Evolutionary conservation across 2,329 filamentous ascomycete genomes (phyloP).

Genomic region (Penicillium sp.): DNA sequence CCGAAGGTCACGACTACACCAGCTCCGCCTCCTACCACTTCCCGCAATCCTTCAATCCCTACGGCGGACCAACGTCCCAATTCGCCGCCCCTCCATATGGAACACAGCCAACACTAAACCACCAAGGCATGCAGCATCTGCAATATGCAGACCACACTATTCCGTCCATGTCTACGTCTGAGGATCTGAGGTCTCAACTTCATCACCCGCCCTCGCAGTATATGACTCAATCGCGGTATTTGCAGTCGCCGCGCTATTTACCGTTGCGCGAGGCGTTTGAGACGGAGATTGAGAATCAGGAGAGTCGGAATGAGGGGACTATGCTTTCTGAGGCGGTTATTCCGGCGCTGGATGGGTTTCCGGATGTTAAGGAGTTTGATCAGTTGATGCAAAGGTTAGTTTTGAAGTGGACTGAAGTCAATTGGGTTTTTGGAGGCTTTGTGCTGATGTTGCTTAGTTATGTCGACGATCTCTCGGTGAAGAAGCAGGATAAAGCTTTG

Average conservation of each 20-base stretch:
- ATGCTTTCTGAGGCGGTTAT: conserved; percentile 51
- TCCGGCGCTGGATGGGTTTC: conserved; percentile 50
- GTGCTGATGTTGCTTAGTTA: conserved; percentile 40
- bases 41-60: conserved; percentile 41
- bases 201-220: conserved; percentile 40
- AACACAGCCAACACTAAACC: conserved; percentile 34
- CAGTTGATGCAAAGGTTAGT: conserved; percentile 51
- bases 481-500: conserved; percentile 57
- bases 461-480: conserved; percentile 53
- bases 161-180: conserved; percentile 37
- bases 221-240: conserved; percentile 36
- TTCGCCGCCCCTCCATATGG: conserved; percentile 39
- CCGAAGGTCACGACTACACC: conserved; percentile 37
- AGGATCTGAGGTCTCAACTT: conserved; percentile 30
- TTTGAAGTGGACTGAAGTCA: background rate
- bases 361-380: conserved; percentile 52
- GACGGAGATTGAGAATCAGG: conserved; percentile 49
- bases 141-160: conserved; percentile 39
- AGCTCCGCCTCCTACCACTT: conserved; percentile 38
- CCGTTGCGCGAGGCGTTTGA: conserved; percentile 42
- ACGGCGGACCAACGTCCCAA: conserved; percentile 40
- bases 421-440: background rate
- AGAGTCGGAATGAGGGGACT: conserved; percentile 47
- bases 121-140: conserved; percentile 36
- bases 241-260: conserved; percentile 38